These are phyloP conservation scores for Cymbidium sinense DNA, from an alignment of 106 monocot species.

Conservation along the genomic window DNA sequence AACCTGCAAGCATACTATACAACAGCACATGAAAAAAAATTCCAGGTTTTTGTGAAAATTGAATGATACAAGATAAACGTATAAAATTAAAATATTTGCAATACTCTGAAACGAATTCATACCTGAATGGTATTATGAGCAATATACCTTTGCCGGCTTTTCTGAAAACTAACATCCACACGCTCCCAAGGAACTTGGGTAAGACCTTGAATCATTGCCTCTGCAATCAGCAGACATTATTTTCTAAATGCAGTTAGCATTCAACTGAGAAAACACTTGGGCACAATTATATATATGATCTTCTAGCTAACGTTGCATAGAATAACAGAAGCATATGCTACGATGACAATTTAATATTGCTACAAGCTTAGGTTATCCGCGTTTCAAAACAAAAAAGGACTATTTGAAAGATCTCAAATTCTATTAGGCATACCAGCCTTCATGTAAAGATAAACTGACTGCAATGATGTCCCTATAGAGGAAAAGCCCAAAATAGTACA, in stretches of 20 bases:
- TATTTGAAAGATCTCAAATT: no score
- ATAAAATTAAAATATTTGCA: neutral
- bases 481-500: no score
- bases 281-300: no score
- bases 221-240: slow-evolving; percentile 20
- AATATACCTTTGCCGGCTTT: slow-evolving; percentile 70
- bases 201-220: slow-evolving; percentile 79
- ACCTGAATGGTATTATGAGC: slow-evolving; percentile 90
- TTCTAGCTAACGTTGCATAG: no score
- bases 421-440: neutral
- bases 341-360: no score
- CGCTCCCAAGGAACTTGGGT: slow-evolving; percentile 76
- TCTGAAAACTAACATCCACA: slow-evolving; percentile 77
- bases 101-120: slow-evolving; percentile 2
- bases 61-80: neutral
- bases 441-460: neutral
- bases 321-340: no score
- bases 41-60: neutral
- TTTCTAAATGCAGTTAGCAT: neutral
- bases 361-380: no score
- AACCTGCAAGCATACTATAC: neutral
- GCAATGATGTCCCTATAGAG: neutral
- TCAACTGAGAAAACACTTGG: no score
- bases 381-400: no score
- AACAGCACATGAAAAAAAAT: neutral